phyloP scores from a whole-genome alignment of 2,329 filamentous ascomycete genomes.

The Triangularia setosa region DNA sequence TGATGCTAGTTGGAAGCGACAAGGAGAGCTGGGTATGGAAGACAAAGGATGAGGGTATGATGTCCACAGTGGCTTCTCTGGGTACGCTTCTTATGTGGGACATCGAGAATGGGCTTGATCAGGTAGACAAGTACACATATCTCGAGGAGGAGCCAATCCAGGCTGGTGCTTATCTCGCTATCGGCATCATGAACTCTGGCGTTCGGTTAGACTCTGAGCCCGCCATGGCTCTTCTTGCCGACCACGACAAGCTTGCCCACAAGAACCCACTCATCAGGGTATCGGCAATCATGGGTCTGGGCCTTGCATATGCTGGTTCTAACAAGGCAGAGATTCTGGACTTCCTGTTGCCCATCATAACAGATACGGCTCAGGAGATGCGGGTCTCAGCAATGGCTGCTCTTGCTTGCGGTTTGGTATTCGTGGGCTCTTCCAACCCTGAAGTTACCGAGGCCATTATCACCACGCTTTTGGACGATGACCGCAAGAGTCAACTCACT shows the following conservation, averaged over 20 bases:
- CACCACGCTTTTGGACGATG: conserved; percentile 88
- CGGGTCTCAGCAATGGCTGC: conserved; percentile 96
- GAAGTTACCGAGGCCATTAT: conserved; percentile 91
- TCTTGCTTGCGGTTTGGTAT: conserved; percentile 82
- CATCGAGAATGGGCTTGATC: conserved; percentile 84
- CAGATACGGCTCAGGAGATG: conserved; percentile 82
- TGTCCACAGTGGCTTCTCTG: conserved; percentile 90
- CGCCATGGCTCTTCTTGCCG: conserved; percentile 79
- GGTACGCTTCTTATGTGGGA: conserved; percentile 93
- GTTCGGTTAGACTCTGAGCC: conserved; percentile 87
- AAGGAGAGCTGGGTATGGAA: conserved; percentile 98
- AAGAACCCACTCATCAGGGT: conserved; percentile 75
- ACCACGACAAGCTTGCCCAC: conserved; percentile 72
- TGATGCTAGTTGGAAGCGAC: conserved; percentile 82
- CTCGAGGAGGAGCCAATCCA: conserved; percentile 76
- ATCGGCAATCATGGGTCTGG: conserved; percentile 91
- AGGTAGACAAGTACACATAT: conserved; percentile 93
- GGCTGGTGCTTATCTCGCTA: conserved; percentile 86
- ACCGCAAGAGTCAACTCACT: conserved; percentile 83
- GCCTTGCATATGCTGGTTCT: conserved; percentile 89
- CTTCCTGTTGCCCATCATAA: conserved; percentile 78
- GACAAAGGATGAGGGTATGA: conserved; percentile 96
- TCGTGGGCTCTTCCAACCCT: conserved; percentile 86
- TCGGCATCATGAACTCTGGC: conserved; percentile 93
- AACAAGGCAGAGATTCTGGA: conserved; percentile 88